Conservation (phyloP, 2,329 filamentous ascomycete genomes). For the Colletotrichum shisoi region DNA sequence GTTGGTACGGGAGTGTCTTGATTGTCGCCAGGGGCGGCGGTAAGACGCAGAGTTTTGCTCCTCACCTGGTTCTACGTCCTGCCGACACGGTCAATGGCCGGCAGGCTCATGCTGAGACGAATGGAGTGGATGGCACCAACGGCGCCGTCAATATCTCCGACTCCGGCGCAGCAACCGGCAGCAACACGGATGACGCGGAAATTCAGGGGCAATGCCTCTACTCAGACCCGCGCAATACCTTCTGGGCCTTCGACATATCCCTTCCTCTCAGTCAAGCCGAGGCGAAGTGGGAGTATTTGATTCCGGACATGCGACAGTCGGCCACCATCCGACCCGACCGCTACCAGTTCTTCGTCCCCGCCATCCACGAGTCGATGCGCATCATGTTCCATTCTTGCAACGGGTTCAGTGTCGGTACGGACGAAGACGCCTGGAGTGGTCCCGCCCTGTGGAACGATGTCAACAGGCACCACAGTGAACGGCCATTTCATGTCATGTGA, state of each 20-base stretch:
- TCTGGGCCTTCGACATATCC: conserved; percentile 89
- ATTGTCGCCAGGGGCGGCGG: conserved; percentile 79
- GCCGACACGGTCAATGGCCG: conserved; percentile 46
- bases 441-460: conserved; percentile 97
- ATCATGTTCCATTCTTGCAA: conserved; percentile 99
- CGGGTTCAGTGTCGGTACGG: conserved; percentile 88
- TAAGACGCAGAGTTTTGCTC: conserved; percentile 62
- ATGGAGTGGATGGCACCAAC: conserved; percentile 45
- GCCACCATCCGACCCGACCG: conserved; percentile 62
- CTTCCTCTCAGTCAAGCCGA: conserved; percentile 77
- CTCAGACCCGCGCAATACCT: conserved; percentile 76
- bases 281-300: conserved; percentile 78
- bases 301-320: conserved; percentile 71
- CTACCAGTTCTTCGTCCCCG: conserved; percentile 87
- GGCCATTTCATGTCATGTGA: conserved; percentile 90
- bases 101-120: conserved; percentile 40
- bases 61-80: conserved; percentile 65
- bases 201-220: conserved; percentile 68
- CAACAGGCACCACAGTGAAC: conserved; percentile 76
- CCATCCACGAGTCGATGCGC: conserved; percentile 86
- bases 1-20: conserved; percentile 86
- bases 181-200: conserved; percentile 27
- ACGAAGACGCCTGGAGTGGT: conserved; percentile 85
- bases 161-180: conserved; percentile 44
- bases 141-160: conserved; percentile 46